Evolutionary conservation across 2,329 filamentous ascomycete genomes (phyloP).

Genomic region (Xylaria sp.): DNA sequence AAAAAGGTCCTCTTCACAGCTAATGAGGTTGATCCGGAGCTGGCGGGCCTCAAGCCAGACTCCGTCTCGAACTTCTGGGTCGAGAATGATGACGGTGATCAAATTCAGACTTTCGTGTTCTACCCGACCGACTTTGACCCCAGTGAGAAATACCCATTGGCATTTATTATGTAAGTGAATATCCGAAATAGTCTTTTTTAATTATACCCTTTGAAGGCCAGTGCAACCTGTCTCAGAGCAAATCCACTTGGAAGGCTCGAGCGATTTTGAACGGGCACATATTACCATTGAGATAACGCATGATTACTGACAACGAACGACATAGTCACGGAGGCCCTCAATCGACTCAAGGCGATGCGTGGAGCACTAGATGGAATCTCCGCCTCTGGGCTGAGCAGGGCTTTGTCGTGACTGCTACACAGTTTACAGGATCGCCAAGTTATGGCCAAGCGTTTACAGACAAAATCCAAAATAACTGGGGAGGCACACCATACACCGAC

Average conservation of each 20-base stretch:
- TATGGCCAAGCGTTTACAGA: slow-evolving; percentile 26
- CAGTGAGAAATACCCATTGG: slow-evolving; percentile 21
- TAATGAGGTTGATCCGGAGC: slow-evolving; percentile 23
- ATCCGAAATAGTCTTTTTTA: not conserved
- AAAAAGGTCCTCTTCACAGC: slow-evolving; percentile 23
- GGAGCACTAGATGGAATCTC: slow-evolving; percentile 26
- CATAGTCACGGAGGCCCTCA: slow-evolving; percentile 24
- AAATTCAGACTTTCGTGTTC: slow-evolving; percentile 25
- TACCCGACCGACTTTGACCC: slow-evolving; percentile 21
- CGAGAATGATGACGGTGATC: slow-evolving; percentile 23
- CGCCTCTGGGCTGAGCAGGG: slow-evolving; percentile 26
- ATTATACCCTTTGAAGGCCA: not conserved
- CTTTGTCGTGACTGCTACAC: slow-evolving; percentile 21
- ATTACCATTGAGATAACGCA: not conserved
- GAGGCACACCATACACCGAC: slow-evolving; percentile 25
- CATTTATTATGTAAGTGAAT: slow-evolving; percentile 22
- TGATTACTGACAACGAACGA: not conserved
- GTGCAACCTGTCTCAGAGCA: not conserved
- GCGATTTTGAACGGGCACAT: not conserved
- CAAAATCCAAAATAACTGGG: slow-evolving; percentile 28
- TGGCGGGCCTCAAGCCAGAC: slow-evolving; percentile 18
- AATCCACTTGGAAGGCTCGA: not conserved
- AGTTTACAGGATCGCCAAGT: slow-evolving; percentile 25
- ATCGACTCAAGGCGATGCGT: slow-evolving; percentile 20
- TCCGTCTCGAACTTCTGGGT: slow-evolving; percentile 25